Conservation (phyloP, 257 asterid genomes). For the Primulina huaijiensis region DNA sequence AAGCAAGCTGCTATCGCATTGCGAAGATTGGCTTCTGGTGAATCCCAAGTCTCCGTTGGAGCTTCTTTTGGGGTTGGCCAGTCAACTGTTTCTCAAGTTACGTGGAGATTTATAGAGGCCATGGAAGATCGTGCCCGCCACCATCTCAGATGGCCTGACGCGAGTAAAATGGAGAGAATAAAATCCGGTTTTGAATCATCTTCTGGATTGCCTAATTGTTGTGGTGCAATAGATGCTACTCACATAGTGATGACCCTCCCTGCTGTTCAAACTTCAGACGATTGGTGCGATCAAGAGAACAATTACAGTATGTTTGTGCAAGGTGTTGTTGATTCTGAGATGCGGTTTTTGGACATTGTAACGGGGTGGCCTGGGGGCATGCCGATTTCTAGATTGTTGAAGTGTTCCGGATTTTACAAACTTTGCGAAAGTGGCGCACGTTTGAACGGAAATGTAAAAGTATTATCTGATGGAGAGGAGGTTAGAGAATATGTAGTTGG, state of each 20-base stretch:
- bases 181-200: slow-evolving; percentile 55
- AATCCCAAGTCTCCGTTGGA: slow-evolving; percentile 94
- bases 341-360: slow-evolving; percentile 71
- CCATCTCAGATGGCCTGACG: slow-evolving; percentile 87
- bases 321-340: slow-evolving; percentile 71
- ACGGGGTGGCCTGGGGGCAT: slow-evolving; percentile 99
- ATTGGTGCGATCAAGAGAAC: slow-evolving; percentile 87
- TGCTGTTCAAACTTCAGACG: slow-evolving; percentile 88
- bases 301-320: slow-evolving; percentile 93
- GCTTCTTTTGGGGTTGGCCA: slow-evolving; percentile 97
- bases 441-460: slow-evolving; percentile 41
- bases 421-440: slow-evolving; percentile 74
- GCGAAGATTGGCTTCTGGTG: slow-evolving; percentile 90
- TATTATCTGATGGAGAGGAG: slow-evolving; percentile 37
- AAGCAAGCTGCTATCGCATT: slow-evolving; percentile 96
- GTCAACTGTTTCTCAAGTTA: slow-evolving; percentile 95
- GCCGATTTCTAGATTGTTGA: slow-evolving; percentile 69
- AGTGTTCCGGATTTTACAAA: slow-evolving; percentile 69
- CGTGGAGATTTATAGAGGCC: slow-evolving; percentile 94
- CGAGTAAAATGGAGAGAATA: slow-evolving; percentile 41
- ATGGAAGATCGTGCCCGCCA: slow-evolving; percentile 89
- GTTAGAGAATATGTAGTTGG: slow-evolving; percentile 80
- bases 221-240: slow-evolving; percentile 90
- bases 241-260: slow-evolving; percentile 93
- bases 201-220: slow-evolving; percentile 81